Evolutionary conservation across 2,329 filamentous ascomycete species (phyloP), one percentile per base, ranked within the genome.

Genomic region (Colletotrichum tropicale): DNA sequence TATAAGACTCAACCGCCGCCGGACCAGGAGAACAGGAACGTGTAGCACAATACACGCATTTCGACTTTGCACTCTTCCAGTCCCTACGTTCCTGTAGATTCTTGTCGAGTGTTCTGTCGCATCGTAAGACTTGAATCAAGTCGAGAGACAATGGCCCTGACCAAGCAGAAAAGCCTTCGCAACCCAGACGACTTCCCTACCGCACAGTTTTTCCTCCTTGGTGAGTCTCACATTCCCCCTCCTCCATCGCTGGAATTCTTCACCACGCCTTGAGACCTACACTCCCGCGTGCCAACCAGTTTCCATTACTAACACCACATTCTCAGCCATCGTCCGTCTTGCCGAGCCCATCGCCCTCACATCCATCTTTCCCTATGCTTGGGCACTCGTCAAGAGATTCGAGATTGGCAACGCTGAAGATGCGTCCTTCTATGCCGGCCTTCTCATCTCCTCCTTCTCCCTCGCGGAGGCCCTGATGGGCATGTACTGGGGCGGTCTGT

Each of bases 331-430:
- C 88, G 96, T 98, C 82, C 95, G 96, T 77, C 92, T 98, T 79
- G 95, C 96, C 69, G 96, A 98, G 85, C 96, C 96, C 26, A 96
- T 98, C 80, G 96, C 96, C 66, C 91, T 98, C 78, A 98, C 96
- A 2, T 97, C 95, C 81, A 97, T 98, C 84, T 98, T 96, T 81
- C 96, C 96, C 24, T 98, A 98, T 84, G 95, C 95, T 76, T 98
- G 94, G 94, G 91, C 94, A 76, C 92, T 96, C 79, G 93, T 96
- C 79, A 94, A 94, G 84, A 89, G 92, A 79, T 95, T 95, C 84
- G 82, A 94, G 55, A 89, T 96, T 79, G 94, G 93, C 77, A 89
- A 91, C 80, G 91, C 92, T 79, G 87, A 91, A 85, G 91, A 96
- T 91, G 94, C 95, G 76, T 98, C 93, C 48, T 96, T 95, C 86